Evolutionary conservation across 2,329 filamentous ascomycete genomes (phyloP), one percentile per base, ranked within the genome.

Genomic region (Aspergillus jensenii): DNA sequence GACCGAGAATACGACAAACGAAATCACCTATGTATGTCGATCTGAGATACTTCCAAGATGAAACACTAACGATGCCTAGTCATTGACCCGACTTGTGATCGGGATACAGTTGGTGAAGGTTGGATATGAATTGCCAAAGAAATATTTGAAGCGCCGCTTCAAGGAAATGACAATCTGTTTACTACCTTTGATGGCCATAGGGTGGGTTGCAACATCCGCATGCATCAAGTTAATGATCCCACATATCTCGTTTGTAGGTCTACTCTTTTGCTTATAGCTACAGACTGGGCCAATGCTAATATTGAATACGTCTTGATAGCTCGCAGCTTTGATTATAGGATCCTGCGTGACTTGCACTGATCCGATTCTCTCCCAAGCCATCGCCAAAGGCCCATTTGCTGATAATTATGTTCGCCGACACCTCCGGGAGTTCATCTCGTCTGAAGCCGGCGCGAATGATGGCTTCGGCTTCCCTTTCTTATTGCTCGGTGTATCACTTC

Each of bases 41-140:
- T 11, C 27, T 25, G 4, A 21, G 31, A 5, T 4, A 5, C 21
- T 6, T 15, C 11, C 6, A 14, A 15, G 9, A 40, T 4, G 6
- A 15, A 14, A 17, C 49, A 25, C 62, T 66, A 47, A 63, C 5
- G 17, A 79, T 68, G 81, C 80, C 12, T 12, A 55, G 52, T 37
- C 52, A 23, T 65, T 87, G 7, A 79, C 79, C 60, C 79, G 85
- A n/a, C 75, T 87, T 27, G 83, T 87, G 58, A 86, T 87, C 56
- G 83, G 84, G 4, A 78, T 87, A 2, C 84, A 87, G 62, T 76
- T 87, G n/a, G 77, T 87, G 37, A 87, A 87, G 58, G 84, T 83
- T 2, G 85, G 85, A 25, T 87, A 83, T 62, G 83, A 87, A 64
- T 73, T 87, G 1, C 85, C 85, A 0, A 81, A 82, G 44, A 81